Evolutionary conservation across 805 yeast species (phyloP).

Genomic region (Candida awuae): DNA sequence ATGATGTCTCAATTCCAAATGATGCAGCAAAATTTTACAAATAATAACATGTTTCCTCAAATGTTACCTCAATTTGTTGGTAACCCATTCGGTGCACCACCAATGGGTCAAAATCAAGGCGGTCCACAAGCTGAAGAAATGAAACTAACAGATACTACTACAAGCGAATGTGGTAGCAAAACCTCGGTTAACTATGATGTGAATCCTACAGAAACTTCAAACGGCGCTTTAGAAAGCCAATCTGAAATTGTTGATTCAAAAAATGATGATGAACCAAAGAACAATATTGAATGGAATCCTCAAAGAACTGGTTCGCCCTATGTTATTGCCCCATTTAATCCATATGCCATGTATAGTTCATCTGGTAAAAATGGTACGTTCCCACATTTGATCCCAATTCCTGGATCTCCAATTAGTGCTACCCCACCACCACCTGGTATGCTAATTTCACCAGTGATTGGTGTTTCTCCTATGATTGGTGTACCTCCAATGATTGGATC

Average conservation of each 20-base stretch:
- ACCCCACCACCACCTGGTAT: constrained; percentile 9
- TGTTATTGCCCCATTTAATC: constrained; percentile 44
- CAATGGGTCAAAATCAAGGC: neutral
- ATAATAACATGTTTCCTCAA: constrained; percentile 30
- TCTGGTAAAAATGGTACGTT: constrained; percentile 8
- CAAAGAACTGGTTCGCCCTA: constrained; percentile 30
- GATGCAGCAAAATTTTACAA: constrained; percentile 29
- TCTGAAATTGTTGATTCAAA: neutral
- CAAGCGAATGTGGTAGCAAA: constrained; percentile 7
- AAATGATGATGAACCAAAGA: neutral
- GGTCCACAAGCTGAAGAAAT: constrained; percentile 3
- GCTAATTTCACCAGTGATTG: constrained; percentile 11
- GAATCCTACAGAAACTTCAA: neutral
- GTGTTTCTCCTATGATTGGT: constrained; percentile 5
- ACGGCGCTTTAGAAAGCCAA: neutral
- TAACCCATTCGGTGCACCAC: constrained; percentile 8
- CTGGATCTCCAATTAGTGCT: constrained; percentile 21
- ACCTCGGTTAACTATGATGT: constrained; percentile 4
- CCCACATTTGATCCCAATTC: constrained; percentile 12
- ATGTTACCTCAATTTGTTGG: constrained; percentile 28
- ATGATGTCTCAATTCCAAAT: constrained; percentile 22
- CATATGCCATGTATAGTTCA: constrained; percentile 30
- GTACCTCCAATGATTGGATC: neutral
- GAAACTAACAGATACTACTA: constrained; percentile 8
- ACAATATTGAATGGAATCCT: neutral